These are phyloP conservation scores for Aspergillus intermedius DNA, from an alignment of 2,329 filamentous ascomycete genomes.

Conservation along the genomic window DNA sequence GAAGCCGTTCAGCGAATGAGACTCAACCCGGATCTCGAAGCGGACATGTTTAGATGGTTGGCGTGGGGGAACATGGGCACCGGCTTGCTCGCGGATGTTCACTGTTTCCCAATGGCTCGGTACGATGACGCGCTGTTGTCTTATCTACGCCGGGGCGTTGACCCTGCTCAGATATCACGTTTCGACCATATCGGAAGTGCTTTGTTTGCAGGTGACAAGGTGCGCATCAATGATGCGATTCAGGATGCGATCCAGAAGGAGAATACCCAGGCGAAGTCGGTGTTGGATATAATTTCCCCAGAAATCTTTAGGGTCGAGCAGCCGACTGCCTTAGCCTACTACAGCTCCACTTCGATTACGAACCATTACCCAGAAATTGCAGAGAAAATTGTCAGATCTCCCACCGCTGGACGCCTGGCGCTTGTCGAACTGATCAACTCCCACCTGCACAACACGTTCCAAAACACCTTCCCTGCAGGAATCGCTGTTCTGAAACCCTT, in stretches of 20 bases:
- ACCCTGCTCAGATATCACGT: constrained; percentile 60
- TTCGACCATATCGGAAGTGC: constrained; percentile 66
- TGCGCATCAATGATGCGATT: constrained; percentile 58
- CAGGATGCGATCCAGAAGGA: constrained; percentile 53
- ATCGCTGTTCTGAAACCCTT: constrained; percentile 77
- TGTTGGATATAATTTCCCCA: constrained; percentile 56
- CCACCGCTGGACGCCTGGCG: constrained; percentile 55
- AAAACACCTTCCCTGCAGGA: constrained; percentile 68
- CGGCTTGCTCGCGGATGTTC: constrained; percentile 70
- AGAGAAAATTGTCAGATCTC: constrained; percentile 53
- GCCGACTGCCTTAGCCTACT: constrained; percentile 68
- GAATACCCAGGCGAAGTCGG: constrained; percentile 52
- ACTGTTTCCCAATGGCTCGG: constrained; percentile 76
- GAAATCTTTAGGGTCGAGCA: constrained; percentile 61
- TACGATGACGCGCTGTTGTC: constrained; percentile 65
- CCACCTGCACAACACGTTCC: constrained; percentile 81
- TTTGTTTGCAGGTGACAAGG: constrained; percentile 65
- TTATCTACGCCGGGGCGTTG: constrained; percentile 69
- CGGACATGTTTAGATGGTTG: constrained; percentile 75
- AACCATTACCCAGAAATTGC: constrained; percentile 62
- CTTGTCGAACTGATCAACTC: constrained; percentile 73
- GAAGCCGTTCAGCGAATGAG: constrained; percentile 56
- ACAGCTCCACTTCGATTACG: constrained; percentile 58
- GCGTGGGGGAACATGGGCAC: constrained; percentile 89
- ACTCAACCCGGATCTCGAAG: constrained; percentile 56